A percentile compares a stretch with the other conserved stretches of the same genome.
Conservation (phyloP, 495 filamentous ascomycete genomes). For the Hypoxylon trugodes region DNA sequence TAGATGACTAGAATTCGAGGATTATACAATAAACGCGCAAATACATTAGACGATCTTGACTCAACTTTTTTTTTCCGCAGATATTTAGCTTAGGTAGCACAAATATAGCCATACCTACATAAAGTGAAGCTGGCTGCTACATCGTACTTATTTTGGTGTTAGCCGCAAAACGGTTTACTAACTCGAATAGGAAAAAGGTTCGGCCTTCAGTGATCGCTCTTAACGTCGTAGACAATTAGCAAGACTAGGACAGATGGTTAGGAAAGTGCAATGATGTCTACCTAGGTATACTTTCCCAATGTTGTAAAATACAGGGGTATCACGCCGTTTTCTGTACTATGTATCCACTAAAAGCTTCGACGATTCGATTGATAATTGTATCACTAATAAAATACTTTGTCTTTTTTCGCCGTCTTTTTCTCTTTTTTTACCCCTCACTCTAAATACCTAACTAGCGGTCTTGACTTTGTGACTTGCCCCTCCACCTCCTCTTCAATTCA, state of each 20-base stretch:
- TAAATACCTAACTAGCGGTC: slow-evolving; percentile 6
- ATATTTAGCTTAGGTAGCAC: no score
- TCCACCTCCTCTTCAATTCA: slow-evolving; percentile 3
- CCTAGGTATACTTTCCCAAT: background rate
- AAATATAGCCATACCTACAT: no score
- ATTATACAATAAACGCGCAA: background rate
- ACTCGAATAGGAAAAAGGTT: no score
- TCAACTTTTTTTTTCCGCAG: no score
- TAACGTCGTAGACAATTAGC: no score
- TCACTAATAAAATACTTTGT: slow-evolving; percentile 2
- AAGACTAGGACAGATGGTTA: no score
- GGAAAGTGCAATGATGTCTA: no score
- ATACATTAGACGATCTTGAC: slow-evolving; percentile 4
- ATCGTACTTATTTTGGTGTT: no score
- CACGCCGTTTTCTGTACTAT: slow-evolving; percentile 2
- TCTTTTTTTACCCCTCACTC: slow-evolving; percentile 22
- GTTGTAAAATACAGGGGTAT: slow-evolving; percentile 3
- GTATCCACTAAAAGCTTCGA: slow-evolving; percentile 27
- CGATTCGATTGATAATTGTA: slow-evolving; percentile 22
- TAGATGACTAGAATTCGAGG: background rate
- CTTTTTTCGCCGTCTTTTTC: slow-evolving; percentile 1
- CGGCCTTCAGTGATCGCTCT: no score
- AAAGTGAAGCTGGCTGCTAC: no score
- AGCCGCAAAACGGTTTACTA: no score
- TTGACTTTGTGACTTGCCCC: slow-evolving; percentile 14